These are phyloP conservation scores for Thraustotheca clavata DNA, from an alignment of 352 stramenopile genomes.

Conservation along the genomic window DNA sequence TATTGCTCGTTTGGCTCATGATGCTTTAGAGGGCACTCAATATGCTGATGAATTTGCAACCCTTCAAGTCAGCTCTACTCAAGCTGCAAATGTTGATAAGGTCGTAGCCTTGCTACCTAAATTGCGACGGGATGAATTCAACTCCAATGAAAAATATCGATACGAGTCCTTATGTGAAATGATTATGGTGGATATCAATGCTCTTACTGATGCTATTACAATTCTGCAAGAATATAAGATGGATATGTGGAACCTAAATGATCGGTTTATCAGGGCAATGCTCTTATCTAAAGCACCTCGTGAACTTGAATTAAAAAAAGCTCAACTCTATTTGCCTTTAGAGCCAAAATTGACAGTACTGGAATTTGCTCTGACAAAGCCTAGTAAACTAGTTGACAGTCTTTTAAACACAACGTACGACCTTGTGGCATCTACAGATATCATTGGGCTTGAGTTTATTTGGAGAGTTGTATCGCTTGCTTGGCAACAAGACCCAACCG, in stretches of 20 bases:
- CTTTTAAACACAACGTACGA: background rate
- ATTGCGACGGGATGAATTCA: background rate
- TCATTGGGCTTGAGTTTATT: slow-evolving; percentile 5
- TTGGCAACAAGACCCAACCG: background rate
- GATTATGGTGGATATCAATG: background rate
- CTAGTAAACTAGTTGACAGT: background rate
- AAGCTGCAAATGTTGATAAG: background rate
- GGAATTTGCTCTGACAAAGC: background rate
- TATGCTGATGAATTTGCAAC: background rate
- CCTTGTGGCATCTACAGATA: background rate
- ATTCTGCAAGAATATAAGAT: background rate
- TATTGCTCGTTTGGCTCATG: background rate
- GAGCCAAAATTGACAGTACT: background rate
- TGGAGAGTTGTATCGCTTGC: slow-evolving; percentile 5
- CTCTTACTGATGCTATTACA: background rate
- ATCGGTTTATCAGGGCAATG: slow-evolving; percentile 1
- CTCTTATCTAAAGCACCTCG: background rate
- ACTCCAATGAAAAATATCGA: slow-evolving; percentile 6
- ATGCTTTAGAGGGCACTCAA: background rate
- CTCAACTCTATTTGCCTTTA: background rate
- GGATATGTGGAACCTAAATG: background rate
- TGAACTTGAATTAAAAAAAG: slow-evolving; percentile 19
- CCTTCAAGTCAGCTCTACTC: background rate
- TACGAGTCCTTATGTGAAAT: background rate
- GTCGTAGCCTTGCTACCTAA: background rate